Evolutionary conservation across 2,329 filamentous ascomycete genomes (phyloP).

Genomic region (Cercospora janseana): DNA sequence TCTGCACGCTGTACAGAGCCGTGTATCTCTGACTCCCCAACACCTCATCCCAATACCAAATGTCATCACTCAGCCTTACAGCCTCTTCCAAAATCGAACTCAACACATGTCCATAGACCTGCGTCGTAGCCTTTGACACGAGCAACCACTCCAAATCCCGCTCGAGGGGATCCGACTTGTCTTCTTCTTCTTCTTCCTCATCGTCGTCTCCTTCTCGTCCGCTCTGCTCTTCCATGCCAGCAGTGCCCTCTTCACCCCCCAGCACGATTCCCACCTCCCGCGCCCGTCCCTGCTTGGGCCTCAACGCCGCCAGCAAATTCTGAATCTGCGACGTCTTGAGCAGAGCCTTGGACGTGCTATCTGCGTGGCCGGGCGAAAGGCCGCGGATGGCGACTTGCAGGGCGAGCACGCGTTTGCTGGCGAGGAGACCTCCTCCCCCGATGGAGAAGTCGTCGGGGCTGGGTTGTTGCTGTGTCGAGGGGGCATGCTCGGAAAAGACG

Average conservation of each 20-base stretch:
- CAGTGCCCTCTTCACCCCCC: slow-evolving; percentile 12
- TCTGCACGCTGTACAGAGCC: slow-evolving; percentile 81
- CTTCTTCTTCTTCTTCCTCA: not conserved
- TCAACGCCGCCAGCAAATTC: slow-evolving; percentile 17
- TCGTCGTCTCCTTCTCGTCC: not conserved
- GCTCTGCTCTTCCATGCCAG: slow-evolving; percentile 5
- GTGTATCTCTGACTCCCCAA: slow-evolving; percentile 75
- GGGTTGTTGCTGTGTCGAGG: no score
- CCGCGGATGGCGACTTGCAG: slow-evolving; percentile 35
- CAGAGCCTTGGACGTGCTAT: slow-evolving; percentile 25
- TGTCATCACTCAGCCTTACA: slow-evolving; percentile 76
- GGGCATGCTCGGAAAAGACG: no score
- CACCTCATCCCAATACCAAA: slow-evolving; percentile 95
- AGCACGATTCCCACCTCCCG: slow-evolving; percentile 12
- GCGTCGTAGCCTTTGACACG: slow-evolving; percentile 86
- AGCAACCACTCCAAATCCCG: slow-evolving; percentile 86
- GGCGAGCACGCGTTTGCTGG: slow-evolving; percentile 32
- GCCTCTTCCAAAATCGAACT: slow-evolving; percentile 78
- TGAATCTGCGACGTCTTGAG: slow-evolving; percentile 22
- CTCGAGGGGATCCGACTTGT: slow-evolving; percentile 54
- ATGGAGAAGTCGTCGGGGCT: not conserved
- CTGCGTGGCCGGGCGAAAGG: slow-evolving; percentile 29
- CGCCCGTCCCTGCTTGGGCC: slow-evolving; percentile 12
- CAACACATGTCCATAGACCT: slow-evolving; percentile 79
- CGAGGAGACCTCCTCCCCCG: slow-evolving; percentile 6